A percentile compares a stretch with the other conserved stretches of the same genome.
phyloP scores from a whole-genome alignment of 208 protist genomes.

The Strigomonas galati region DNA sequence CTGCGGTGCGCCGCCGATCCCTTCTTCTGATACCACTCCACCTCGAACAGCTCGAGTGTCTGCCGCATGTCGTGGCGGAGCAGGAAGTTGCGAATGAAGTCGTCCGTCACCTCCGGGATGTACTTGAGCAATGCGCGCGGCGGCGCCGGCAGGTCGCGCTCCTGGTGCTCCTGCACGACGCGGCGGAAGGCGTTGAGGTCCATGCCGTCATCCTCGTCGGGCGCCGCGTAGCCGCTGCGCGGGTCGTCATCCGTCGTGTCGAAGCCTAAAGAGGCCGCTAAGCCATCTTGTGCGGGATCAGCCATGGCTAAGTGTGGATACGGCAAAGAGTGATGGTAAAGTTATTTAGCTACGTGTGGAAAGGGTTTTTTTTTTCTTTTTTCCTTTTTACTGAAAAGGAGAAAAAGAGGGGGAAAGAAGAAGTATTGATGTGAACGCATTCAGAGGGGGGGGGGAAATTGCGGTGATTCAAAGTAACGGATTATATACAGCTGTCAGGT shows the following conservation, averaged over 20 bases:
- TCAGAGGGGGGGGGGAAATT: too few relatives aligned
- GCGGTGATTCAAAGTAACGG: too few relatives aligned
- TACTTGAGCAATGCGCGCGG: conserved; percentile 82
- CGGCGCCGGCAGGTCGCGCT: conserved; percentile 37
- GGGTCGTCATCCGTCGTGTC: neutral
- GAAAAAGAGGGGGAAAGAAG: conserved; percentile 12
- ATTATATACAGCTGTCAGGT: neutral
- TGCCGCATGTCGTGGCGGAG: conserved; percentile 69
- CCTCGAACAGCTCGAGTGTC: conserved; percentile 84
- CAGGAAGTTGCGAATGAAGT: conserved; percentile 93
- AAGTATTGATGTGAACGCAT: too few relatives aligned
- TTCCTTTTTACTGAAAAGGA: conserved; percentile 4
- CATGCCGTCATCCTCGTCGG: conserved; percentile 37
- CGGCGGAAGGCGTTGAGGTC: conserved; percentile 60
- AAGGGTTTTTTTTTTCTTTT: neutral
- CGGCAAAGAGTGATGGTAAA: too few relatives aligned
- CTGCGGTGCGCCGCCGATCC: conserved; percentile 46
- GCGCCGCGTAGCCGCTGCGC: neutral
- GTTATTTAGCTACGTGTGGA: too few relatives aligned
- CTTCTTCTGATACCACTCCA: conserved; percentile 84
- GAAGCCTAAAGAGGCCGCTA: neutral
- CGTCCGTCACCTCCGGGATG: conserved; percentile 90
- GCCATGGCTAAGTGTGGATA: too few relatives aligned
- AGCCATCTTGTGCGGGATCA: too few relatives aligned
- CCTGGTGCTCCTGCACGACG: conserved; percentile 49